A percentile compares a stretch with the other conserved stretches of the same genome.
Evolutionary conservation across 164 flowering plant genomes (phyloP).

Genomic region (Aristolochia californica): DNA sequence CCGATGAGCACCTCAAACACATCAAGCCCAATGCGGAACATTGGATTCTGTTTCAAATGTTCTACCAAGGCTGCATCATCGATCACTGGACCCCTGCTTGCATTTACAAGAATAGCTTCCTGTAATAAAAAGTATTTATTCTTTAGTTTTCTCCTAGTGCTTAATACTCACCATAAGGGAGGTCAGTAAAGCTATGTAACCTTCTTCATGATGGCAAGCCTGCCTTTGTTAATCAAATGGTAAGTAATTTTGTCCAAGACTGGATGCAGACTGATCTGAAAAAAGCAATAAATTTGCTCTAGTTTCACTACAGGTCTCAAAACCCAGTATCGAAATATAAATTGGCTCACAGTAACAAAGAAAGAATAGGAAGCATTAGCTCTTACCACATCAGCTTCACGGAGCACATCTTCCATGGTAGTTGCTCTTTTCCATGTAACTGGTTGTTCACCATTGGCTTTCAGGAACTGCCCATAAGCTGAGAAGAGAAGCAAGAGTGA

Average conservation of each 20-base stretch:
- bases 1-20: conserved; percentile 68
- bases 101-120: conserved; percentile 92
- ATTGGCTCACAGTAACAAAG: neutral
- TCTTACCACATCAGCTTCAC: conserved; percentile 76
- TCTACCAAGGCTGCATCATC: conserved; percentile 94
- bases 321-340: neutral
- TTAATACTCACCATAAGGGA: neutral
- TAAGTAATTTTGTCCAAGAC: conserved; percentile 88
- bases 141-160: neutral
- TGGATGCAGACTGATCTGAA: conserved; percentile 91
- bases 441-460: conserved; percentile 76
- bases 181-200: conserved; percentile 16
- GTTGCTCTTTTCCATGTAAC: conserved; percentile 91
- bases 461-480: conserved; percentile 87
- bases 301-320: neutral
- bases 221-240: conserved; percentile 84
- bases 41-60: conserved; percentile 79
- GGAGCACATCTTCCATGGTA: conserved; percentile 80
- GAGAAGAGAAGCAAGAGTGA: conserved; percentile 9
- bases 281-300: conserved; percentile 4
- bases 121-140: conserved; percentile 9
- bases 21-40: conserved; percentile 98
- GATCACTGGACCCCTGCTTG: conserved; percentile 92
- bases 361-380: neutral
- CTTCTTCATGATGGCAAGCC: conserved; percentile 88